phyloP scores from a whole-genome alignment of 1,284 basidiomycete species.

The Porodaedalea pini region DNA sequence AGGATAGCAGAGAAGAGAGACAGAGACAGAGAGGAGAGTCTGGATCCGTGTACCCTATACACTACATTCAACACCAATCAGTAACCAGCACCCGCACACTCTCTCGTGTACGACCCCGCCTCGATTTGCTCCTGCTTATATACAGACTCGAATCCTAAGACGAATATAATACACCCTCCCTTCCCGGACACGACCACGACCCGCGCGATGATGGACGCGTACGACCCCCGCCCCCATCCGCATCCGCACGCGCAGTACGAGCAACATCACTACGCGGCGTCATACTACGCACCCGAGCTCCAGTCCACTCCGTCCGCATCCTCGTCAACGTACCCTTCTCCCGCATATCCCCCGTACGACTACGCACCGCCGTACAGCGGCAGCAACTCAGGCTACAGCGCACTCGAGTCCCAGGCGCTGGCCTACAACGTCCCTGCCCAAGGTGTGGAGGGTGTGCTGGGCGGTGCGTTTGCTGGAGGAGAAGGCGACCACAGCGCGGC shows the following conservation, averaged over 20 bases:
- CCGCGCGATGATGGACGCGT: slow-evolving; percentile 20
- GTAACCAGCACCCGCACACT: not conserved
- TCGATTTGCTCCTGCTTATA: slow-evolving; percentile 7
- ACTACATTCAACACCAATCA: not conserved
- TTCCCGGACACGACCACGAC: not conserved
- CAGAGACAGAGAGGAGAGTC: not conserved
- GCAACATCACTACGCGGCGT: not conserved
- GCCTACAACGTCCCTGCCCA: not conserved
- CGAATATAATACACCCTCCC: slow-evolving; percentile 1
- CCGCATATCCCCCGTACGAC: slow-evolving; percentile 8
- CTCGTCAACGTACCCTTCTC: slow-evolving; percentile 9
- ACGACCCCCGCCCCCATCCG: slow-evolving; percentile 9
- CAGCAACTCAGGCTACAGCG: not conserved
- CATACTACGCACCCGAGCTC: slow-evolving; percentile 1
- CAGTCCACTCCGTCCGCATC: slow-evolving; percentile 1
- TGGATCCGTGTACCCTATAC: slow-evolving; percentile 6
- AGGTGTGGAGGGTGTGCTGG: not conserved
- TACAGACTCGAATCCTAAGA: not conserved
- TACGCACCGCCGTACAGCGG: slow-evolving; percentile 3
- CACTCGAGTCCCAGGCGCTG: not conserved
- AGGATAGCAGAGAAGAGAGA: not conserved
- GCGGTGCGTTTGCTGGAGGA: not conserved
- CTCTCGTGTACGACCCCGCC: not conserved
- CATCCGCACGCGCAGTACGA: slow-evolving; percentile 11
- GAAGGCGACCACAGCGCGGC: slow-evolving; percentile 1